These are phyloP conservation scores for Lipomyces yamanashiensis DNA, from an alignment of 805 yeast genomes.

Conservation along the genomic window DNA sequence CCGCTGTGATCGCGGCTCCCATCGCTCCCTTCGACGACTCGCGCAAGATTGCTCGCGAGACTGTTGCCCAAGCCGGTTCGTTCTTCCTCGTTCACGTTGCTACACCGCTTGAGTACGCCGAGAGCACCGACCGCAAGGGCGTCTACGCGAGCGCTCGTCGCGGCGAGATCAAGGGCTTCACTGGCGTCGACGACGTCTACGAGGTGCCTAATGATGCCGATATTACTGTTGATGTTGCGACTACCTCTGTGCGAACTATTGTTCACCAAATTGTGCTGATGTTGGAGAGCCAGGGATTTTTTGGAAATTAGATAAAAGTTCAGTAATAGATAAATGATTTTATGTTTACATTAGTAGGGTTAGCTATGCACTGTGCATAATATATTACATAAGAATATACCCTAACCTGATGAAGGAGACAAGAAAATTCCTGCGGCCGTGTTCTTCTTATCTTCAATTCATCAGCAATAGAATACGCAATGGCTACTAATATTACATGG, in stretches of 20 bases:
- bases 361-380: too few relatives aligned
- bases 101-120: slow-evolving; percentile 54
- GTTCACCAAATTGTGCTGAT: slow-evolving; percentile 73
- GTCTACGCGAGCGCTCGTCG: slow-evolving; percentile 53
- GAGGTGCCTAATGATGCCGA: slow-evolving; percentile 59
- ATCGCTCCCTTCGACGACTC: slow-evolving; percentile 53
- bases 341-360: too few relatives aligned
- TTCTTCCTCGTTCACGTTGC: slow-evolving; percentile 58
- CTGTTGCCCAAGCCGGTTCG: slow-evolving; percentile 55
- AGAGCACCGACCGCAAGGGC: slow-evolving; percentile 57
- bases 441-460: not conserved
- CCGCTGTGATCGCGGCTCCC: slow-evolving; percentile 81
- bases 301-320: slow-evolving; percentile 47
- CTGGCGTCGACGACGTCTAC: slow-evolving; percentile 55
- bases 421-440: slow-evolving; percentile 1
- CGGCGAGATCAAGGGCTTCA: slow-evolving; percentile 54
- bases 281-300: slow-evolving; percentile 84
- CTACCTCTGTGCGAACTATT: slow-evolving; percentile 66
- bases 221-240: slow-evolving; percentile 58
- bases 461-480: slow-evolving; percentile 41
- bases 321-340: not conserved
- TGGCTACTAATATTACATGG: slow-evolving; percentile 98
- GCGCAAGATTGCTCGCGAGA: slow-evolving; percentile 51
- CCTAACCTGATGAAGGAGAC: slow-evolving; percentile 11
- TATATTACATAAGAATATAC: not conserved